phyloP scores from a whole-genome alignment of 768 basidiomycete species.

The Pleurotus citrinopileatus region DNA sequence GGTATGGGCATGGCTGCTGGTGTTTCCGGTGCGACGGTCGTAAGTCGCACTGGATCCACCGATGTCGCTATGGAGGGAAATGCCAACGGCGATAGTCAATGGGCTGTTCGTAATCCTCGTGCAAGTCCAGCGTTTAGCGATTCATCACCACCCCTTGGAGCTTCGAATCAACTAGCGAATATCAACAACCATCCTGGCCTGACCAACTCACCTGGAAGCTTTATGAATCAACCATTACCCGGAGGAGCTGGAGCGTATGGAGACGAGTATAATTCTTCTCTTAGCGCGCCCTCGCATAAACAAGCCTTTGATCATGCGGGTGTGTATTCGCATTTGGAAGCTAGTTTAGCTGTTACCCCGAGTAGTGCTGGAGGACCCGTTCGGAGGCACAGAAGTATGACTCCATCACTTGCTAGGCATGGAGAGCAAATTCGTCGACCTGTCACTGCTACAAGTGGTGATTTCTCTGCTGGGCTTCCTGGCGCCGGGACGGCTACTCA shows the following conservation, averaged over 20 bases:
- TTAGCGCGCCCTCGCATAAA: slow-evolving; percentile 71
- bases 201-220: slow-evolving; percentile 23
- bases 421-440: slow-evolving; percentile 51
- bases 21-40: slow-evolving; percentile 11
- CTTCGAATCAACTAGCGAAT: slow-evolving; percentile 21
- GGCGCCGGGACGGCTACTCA: not conserved
- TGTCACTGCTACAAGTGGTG: slow-evolving; percentile 40
- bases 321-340: slow-evolving; percentile 45
- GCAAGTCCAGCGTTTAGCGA: slow-evolving; percentile 40
- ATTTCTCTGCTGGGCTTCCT: slow-evolving; percentile 25
- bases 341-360: slow-evolving; percentile 19
- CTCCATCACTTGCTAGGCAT: slow-evolving; percentile 57
- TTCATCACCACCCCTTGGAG: slow-evolving; percentile 34
- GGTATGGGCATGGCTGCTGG: slow-evolving; percentile 22
- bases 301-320: slow-evolving; percentile 58
- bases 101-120: slow-evolving; percentile 34
- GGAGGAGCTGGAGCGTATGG: not conserved
- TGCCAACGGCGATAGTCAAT: slow-evolving; percentile 28
- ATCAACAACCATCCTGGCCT: slow-evolving; percentile 23
- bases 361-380: slow-evolving; percentile 50
- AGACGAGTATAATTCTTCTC: slow-evolving; percentile 43
- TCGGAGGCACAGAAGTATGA: slow-evolving; percentile 74
- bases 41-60: slow-evolving; percentile 10
- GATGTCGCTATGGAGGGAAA: slow-evolving; percentile 14
- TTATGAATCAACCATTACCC: slow-evolving; percentile 16